Evolutionary conservation across 352 stramenopile species (phyloP).

Genomic region (Globisporangium mamillatum): DNA sequence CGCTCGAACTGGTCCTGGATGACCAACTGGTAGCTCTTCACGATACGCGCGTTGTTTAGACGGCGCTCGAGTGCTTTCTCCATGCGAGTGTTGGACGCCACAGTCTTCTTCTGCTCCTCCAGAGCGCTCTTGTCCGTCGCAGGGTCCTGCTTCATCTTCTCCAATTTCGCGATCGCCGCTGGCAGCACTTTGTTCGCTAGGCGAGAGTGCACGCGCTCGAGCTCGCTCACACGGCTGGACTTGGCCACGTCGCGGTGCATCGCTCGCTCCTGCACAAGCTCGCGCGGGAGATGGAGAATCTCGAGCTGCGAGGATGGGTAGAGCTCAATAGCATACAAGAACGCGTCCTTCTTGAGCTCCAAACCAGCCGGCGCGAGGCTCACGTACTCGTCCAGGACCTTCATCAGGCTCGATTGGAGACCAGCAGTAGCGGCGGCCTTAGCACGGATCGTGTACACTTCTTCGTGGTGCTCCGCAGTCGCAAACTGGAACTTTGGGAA

Average conservation of each 20-base stretch:
- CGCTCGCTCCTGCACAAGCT: constrained; percentile 36
- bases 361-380: constrained; percentile 17
- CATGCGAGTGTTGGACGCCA: constrained; percentile 25
- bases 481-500: constrained; percentile 52
- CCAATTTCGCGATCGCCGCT: constrained; percentile 2
- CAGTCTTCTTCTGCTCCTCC: constrained; percentile 21
- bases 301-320: constrained; percentile 53
- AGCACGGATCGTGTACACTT: constrained; percentile 54
- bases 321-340: constrained; percentile 50
- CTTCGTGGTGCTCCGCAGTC: constrained; percentile 39
- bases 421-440: constrained; percentile 62
- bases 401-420: constrained; percentile 36
- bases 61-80: constrained; percentile 39
- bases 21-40: constrained; percentile 48
- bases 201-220: constrained; percentile 34
- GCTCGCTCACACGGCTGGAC: constrained; percentile 43
- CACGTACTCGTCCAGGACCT: constrained; percentile 65
- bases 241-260: constrained; percentile 35
- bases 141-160: constrained; percentile 14
- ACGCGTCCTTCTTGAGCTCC: constrained; percentile 32
- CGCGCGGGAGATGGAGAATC: constrained; percentile 43
- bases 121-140: constrained; percentile 22
- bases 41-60: constrained; percentile 34
- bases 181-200: constrained; percentile 16
- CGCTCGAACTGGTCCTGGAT: constrained; percentile 44